Conservation (phyloP, 176 grass and related monocot genomes). For the Triticum turgidum region DNA sequence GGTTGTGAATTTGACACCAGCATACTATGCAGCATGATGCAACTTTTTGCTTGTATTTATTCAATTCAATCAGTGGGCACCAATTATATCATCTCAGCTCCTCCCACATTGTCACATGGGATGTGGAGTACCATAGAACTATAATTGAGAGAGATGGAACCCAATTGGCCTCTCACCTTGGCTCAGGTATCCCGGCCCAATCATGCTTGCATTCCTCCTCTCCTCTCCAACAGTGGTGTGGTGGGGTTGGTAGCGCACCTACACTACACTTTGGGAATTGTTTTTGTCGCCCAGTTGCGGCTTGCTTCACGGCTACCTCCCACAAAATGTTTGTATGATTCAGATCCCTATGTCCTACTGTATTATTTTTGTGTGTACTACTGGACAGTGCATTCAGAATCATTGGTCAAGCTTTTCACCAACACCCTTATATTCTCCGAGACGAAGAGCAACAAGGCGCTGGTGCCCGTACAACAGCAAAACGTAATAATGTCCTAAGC, state of each 20-base stretch:
- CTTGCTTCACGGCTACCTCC: conserved; percentile 13
- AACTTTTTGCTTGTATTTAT: neutral
- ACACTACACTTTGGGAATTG: neutral
- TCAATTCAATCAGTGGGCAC: neutral
- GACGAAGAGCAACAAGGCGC: too few relatives aligned
- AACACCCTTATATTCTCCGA: too few relatives aligned
- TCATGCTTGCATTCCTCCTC: conserved; percentile 9
- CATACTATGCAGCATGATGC: conserved; percentile 24
- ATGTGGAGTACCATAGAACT: neutral
- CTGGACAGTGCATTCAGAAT: neutral
- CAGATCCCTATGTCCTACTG: conserved; percentile 12
- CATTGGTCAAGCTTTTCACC: too few relatives aligned
- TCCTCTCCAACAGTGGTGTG: neutral
- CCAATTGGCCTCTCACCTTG: conserved; percentile 19
- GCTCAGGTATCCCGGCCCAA: conserved; percentile 34
- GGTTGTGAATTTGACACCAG: conserved; percentile 19
- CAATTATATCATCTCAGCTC: neutral
- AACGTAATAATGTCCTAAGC: too few relatives aligned
- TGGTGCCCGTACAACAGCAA: too few relatives aligned
- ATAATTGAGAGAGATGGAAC: conserved; percentile 15
- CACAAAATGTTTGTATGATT: neutral
- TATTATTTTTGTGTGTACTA: neutral
- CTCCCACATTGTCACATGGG: conserved; percentile 30
- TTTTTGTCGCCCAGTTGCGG: neutral
- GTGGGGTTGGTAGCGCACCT: conserved; percentile 36